Evolutionary conservation across 2,329 filamentous ascomycete genomes (phyloP).

Genomic region (Xenosphaeropsis pyriputrescens): DNA sequence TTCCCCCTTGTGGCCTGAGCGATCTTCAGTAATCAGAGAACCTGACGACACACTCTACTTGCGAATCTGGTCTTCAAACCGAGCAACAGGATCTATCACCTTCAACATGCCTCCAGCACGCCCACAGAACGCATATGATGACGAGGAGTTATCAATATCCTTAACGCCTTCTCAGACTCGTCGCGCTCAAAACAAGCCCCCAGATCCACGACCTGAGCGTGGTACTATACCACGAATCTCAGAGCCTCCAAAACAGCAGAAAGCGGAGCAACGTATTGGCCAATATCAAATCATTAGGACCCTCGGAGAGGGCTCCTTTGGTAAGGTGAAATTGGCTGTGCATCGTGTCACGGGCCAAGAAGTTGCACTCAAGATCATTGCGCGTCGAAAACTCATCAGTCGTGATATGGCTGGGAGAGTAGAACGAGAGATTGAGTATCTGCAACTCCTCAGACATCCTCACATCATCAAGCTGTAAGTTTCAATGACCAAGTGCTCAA

Average conservation of each 20-base stretch:
- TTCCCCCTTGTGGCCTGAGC: too few species aligned
- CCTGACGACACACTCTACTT: too few species aligned
- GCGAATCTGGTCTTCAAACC: too few species aligned
- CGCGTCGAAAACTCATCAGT: constrained; percentile 88
- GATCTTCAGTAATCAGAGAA: too few species aligned
- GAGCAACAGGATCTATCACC: too few species aligned
- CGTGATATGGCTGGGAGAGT: constrained; percentile 96
- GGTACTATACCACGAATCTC: constrained; percentile 7
- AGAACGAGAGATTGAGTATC: constrained; percentile 94
- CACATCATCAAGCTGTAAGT: constrained; percentile 96
- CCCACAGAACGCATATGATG: constrained; percentile 39
- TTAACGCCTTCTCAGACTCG: constrained; percentile 51
- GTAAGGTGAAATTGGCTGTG: constrained; percentile 93
- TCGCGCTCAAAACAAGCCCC: constrained; percentile 24
- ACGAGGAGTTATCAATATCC: constrained; percentile 72
- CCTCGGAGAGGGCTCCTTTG: constrained; percentile 91
- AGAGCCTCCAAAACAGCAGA: constrained; percentile 12
- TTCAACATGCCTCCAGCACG: too few species aligned
- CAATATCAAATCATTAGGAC: constrained; percentile 86
- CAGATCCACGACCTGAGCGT: constrained; percentile 14
- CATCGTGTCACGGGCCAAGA: constrained; percentile 88
- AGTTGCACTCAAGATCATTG: constrained; percentile 96
- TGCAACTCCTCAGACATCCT: constrained; percentile 87
- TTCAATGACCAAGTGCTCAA: not conserved
- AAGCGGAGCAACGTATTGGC: constrained; percentile 71